These are phyloP conservation scores for Patellaria atrata DNA, from an alignment of 495 filamentous ascomycete genomes.

Conservation along the genomic window DNA sequence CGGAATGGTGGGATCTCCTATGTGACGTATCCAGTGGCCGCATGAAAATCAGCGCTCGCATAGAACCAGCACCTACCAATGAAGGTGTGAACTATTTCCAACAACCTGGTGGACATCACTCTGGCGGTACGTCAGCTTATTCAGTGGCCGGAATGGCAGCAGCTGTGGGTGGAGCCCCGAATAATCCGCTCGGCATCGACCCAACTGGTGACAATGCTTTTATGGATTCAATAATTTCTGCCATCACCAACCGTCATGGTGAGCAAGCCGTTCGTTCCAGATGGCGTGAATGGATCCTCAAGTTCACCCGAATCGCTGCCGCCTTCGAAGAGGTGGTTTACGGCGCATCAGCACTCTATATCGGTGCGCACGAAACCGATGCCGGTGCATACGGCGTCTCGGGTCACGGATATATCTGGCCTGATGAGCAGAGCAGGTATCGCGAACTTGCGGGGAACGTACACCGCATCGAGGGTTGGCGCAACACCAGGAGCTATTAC, in stretches of 20 bases:
- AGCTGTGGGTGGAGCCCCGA: slow-evolving; percentile 25
- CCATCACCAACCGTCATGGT: slow-evolving; percentile 72
- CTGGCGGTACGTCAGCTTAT: neutral
- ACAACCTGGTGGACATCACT: slow-evolving; percentile 37
- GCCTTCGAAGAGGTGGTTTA: slow-evolving; percentile 94
- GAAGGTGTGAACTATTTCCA: slow-evolving; percentile 77
- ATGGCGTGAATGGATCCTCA: slow-evolving; percentile 78
- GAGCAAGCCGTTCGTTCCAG: slow-evolving; percentile 81
- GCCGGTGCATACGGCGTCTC: slow-evolving; percentile 48
- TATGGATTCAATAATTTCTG: slow-evolving; percentile 69
- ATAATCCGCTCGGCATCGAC: slow-evolving; percentile 32
- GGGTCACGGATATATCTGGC: slow-evolving; percentile 93
- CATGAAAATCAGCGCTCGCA: slow-evolving; percentile 79
- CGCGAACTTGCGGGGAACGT: slow-evolving; percentile 81
- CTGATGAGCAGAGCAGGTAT: slow-evolving; percentile 62
- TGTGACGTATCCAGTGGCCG: slow-evolving; percentile 85
- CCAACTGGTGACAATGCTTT: slow-evolving; percentile 81
- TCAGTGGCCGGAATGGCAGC: slow-evolving; percentile 18
- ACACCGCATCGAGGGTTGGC: slow-evolving; percentile 87
- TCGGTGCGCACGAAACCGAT: slow-evolving; percentile 49
- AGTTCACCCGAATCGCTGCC: slow-evolving; percentile 81
- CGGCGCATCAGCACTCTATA: slow-evolving; percentile 78
- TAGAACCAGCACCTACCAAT: slow-evolving; percentile 61
- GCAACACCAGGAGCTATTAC: slow-evolving; percentile 87
- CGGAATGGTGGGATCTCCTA: slow-evolving; percentile 96